Evolutionary conservation across 2,329 filamentous ascomycete genomes (phyloP), one percentile per base, ranked within the genome.

Genomic region (Lomentospora prolificans): DNA sequence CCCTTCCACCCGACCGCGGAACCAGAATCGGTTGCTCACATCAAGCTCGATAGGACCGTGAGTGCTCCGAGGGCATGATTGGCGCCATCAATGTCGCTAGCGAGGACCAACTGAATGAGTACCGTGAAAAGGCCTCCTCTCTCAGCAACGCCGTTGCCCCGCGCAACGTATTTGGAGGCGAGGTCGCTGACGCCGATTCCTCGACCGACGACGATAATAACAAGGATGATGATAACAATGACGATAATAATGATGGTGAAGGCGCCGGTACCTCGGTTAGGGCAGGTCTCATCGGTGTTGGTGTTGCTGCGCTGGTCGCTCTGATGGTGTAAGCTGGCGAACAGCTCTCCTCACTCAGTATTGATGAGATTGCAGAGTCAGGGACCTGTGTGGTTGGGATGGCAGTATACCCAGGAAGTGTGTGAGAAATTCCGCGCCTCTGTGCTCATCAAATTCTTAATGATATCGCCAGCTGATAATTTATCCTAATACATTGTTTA

Each of bases 41-140:
- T n/a, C n/a, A n/a, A n/a, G n/a, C 4, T 31, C 22, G 12, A 31
- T 24, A 58, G 51, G 58, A 44, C 17, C 54, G 55, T 17, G 65
- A 69, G 59, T 69, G 67, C 58, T 60, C 65, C 60, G 56, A 33
- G 6, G 66, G 67, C 48, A 67, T 68, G 66, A 61, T 67, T 6
- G 64, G 63, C 28, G 64, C 63, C 44, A 60, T 68, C 57, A 68
- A 67, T 57, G 59, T 62, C 19, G 60, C 57, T 17, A 58, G 53
- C 19, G 55, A 61, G 4, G 41, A 46, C 4, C 7, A 50, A 6
- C 25, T 55, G 25, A 27, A 33, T 3, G 19, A 28, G n/a, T 55
- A 55, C 27, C 53, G 53, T 25, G 53, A 55, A n/a, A 27, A 55
- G 12, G 53, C 53, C 5, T 8, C 8, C 53, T 17, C 14, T 9